Percentiles rank a stretch among this genome's conserved stretches.
Conservation (phyloP, 73 alveolate species). For the Effrenium voratum region DNA sequence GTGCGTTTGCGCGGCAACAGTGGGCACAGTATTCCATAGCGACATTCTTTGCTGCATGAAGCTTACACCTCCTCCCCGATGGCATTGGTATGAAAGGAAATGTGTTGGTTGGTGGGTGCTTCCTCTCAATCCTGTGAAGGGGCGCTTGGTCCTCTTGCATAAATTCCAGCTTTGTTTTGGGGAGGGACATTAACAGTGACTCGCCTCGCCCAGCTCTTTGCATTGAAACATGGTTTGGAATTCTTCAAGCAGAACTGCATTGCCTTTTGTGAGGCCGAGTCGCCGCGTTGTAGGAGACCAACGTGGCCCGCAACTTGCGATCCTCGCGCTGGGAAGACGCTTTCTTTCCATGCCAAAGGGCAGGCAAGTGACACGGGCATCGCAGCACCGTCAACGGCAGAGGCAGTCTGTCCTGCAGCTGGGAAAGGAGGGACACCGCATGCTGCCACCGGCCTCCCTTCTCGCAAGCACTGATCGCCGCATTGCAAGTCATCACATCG, state of each 20-base stretch:
- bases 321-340: too few species aligned
- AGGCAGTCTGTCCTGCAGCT: neutral
- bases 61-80: neutral
- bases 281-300: constrained; percentile 39
- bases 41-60: neutral
- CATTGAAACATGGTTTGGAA: neutral
- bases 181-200: neutral
- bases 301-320: neutral
- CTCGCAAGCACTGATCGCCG: constrained; percentile 49
- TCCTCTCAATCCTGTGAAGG: neutral
- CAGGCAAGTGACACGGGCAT: neutral
- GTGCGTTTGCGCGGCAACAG: neutral
- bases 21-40: neutral
- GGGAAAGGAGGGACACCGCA: constrained; percentile 1
- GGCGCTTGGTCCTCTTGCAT: neutral
- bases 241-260: neutral
- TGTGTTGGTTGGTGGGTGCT: neutral
- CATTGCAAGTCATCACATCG: constrained; percentile 39
- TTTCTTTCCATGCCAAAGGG: too few species aligned
- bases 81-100: neutral
- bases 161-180: neutral
- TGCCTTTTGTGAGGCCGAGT: neutral
- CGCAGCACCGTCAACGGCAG: neutral
- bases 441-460: constrained; percentile 55
- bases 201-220: neutral